These are phyloP conservation scores for Russula sp. DNA, from an alignment of 768 basidiomycete genomes.

Conservation along the genomic window DNA sequence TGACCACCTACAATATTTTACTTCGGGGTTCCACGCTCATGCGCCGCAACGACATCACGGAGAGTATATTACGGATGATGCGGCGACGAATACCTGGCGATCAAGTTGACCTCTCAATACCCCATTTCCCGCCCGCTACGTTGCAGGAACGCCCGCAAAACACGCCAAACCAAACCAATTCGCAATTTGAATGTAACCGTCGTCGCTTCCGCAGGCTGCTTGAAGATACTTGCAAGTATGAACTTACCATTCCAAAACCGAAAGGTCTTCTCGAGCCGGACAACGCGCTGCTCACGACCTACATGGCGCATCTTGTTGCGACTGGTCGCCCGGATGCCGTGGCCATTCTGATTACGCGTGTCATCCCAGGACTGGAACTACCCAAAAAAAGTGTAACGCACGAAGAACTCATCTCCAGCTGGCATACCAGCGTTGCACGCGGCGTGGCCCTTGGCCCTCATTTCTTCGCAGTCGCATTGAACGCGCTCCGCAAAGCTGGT, in stretches of 20 bases:
- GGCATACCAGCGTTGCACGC: neutral
- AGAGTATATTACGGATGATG: constrained; percentile 35
- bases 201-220: neutral
- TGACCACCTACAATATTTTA: constrained; percentile 52
- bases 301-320: constrained; percentile 47
- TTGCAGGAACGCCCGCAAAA: neutral
- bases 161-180: neutral
- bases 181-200: neutral
- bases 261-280: constrained; percentile 32
- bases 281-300: constrained; percentile 44
- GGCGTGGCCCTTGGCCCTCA: constrained; percentile 45
- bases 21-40: constrained; percentile 50
- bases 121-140: neutral
- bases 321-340: constrained; percentile 44
- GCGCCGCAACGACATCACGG: constrained; percentile 39
- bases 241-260: constrained; percentile 20
- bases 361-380: constrained; percentile 49
- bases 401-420: neutral
- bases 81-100: constrained; percentile 23
- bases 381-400: neutral
- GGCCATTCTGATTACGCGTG: constrained; percentile 41
- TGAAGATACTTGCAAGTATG: constrained; percentile 7
- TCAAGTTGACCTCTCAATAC: constrained; percentile 10
- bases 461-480: constrained; percentile 53
- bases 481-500: constrained; percentile 53